Conservation (phyloP, 2,329 filamentous ascomycete species). For the Gyromitra esculenta region DNA sequence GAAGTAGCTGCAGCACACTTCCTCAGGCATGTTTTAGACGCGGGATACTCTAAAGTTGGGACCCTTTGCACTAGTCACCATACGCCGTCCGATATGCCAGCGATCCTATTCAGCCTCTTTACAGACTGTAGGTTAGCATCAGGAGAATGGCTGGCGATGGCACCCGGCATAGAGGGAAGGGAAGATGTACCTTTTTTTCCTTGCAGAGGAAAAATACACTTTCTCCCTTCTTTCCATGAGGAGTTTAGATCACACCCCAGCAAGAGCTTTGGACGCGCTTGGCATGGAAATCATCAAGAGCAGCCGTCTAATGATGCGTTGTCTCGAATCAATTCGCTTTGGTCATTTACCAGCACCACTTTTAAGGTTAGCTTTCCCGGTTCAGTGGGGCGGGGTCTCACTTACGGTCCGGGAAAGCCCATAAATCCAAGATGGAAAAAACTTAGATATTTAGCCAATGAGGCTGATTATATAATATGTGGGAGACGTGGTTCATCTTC, state of each 20-base stretch:
- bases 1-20: conserved; percentile 4
- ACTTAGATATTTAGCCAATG: conserved; percentile 46
- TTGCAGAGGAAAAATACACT: background rate
- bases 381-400: conserved; percentile 28
- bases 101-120: conserved; percentile 35
- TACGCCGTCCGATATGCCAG: background rate
- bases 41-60: background rate
- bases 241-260: conserved; percentile 37
- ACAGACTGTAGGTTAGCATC: background rate
- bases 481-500: conserved; percentile 46
- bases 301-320: conserved; percentile 39
- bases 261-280: conserved; percentile 36
- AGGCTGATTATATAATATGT: conserved; percentile 50
- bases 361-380: conserved; percentile 41
- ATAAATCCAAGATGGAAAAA: conserved; percentile 16
- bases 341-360: conserved; percentile 24
- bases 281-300: conserved; percentile 5
- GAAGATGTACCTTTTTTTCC: background rate
- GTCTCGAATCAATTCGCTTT: conserved; percentile 47
- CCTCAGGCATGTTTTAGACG: background rate
- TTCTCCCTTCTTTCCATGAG: conserved; percentile 7
- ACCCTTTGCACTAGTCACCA: background rate
- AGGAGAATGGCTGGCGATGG: conserved; percentile 5
- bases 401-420: conserved; percentile 16
- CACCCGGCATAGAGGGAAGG: background rate